Base-by-base conservation (phyloP, 768 basidiomycete species). In the Tulasnella sp. region DNA sequence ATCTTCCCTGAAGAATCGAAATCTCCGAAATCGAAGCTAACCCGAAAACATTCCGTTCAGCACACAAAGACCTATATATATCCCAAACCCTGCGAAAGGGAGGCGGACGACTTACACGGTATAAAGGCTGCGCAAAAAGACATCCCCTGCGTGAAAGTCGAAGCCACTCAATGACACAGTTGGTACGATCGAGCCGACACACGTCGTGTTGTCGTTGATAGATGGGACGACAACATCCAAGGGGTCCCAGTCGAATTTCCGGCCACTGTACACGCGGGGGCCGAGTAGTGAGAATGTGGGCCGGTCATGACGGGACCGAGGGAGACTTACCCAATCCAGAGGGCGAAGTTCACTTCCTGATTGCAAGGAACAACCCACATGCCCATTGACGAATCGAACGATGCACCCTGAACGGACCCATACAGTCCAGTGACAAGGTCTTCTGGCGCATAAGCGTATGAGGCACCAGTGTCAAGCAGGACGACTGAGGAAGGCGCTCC, bases 101-200 rank as follows among this genome's bases (percentile, higher is more conserved):
- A 42, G 42, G 42, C 42, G 29, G 31, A 17, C 76, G 82, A 94
- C 91, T 82, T 93, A 95, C 75, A 95, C 83, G 9, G 91, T 87
- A 82, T 94, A 94, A 49, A 94, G 84, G 19, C 92, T 91, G 77
- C 93, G 92, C 77, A 95, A 86, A 81, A 93, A 87, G 80, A 92
- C 94, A 82, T 92, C 93, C 29, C 93, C 93, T 73, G 94, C 81
- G 67, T 95, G 85, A 90, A 92, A 91, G 81, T 95, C 93, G 81
- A 92, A 93, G 40, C 86, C 89, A n/a, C 89, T 85, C 19, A 88
- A 85, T 31, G 90, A 84, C 34, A 83, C 82, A 79, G 88, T 87
- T 2, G 93, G 91, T 36, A 94, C 82, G 82, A 94, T 92, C 22
- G 93, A 90, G 40, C 93, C 93, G 39, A 91, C 84, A 78, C 93